phyloP scores from a whole-genome alignment of 352 stramenopile species.

The Globisporangium irregulare region DNA sequence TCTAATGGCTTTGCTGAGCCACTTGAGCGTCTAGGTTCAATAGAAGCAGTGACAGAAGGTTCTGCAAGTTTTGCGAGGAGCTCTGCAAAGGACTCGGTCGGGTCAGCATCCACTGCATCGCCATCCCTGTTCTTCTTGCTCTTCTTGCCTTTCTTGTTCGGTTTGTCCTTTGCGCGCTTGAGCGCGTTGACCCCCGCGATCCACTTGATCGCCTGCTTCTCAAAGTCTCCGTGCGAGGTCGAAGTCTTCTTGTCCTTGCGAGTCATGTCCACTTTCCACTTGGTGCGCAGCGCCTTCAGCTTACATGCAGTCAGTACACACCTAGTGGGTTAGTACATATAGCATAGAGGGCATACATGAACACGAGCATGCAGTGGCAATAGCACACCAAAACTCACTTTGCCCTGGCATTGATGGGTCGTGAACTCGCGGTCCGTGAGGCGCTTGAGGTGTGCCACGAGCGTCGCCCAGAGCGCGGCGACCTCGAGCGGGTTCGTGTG shows the following conservation, averaged over 20 bases:
- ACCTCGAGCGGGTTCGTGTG: constrained; percentile 3
- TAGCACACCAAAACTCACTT: not conserved
- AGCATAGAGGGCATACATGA: not conserved
- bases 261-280: not conserved
- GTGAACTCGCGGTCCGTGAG: not conserved
- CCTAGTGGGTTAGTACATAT: not conserved
- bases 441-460: not conserved
- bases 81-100: constrained; percentile 3
- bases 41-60: not conserved
- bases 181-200: not conserved
- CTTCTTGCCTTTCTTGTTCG: not conserved
- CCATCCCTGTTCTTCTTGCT: not conserved
- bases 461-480: not conserved
- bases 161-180: not conserved
- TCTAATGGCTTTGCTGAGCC: not conserved
- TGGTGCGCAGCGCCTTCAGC: constrained; percentile 1
- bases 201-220: constrained; percentile 1
- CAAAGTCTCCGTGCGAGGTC: not conserved
- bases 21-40: not conserved
- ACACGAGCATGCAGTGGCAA: not conserved
- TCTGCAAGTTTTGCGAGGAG: not conserved
- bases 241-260: not conserved
- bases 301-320: not conserved
- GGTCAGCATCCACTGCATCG: not conserved
- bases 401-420: not conserved